These are phyloP conservation scores for Solanum okadae DNA, from an alignment of 257 asterid genomes.

Conservation along the genomic window DNA sequence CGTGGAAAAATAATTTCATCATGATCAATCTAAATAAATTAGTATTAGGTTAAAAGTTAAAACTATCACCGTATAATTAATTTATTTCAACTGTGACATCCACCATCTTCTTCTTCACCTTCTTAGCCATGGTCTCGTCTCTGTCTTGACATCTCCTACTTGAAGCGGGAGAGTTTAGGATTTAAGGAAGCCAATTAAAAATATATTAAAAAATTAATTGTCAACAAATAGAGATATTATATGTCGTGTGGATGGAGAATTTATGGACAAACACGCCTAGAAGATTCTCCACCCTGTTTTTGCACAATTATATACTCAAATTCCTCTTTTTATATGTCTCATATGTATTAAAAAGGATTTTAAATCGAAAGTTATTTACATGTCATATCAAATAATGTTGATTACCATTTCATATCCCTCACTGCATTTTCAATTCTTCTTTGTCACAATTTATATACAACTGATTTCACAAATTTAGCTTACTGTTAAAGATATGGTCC, in stretches of 20 bases:
- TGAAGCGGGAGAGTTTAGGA: not conserved
- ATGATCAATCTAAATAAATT: no score
- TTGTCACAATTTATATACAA: not conserved
- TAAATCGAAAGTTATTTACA: not conserved
- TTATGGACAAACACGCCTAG: not conserved
- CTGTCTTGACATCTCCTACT: not conserved
- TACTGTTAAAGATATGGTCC: not conserved
- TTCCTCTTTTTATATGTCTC: not conserved
- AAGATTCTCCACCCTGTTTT: not conserved
- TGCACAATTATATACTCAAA: not conserved
- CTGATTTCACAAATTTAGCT: not conserved
- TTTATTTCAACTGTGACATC: not conserved
- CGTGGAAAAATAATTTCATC: no score
- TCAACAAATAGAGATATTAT: not conserved
- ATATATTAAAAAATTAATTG: no score
- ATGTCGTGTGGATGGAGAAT: not conserved
- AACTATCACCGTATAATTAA: no score
- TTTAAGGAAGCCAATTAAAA: not conserved
- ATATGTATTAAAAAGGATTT: not conserved
- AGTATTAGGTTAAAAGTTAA: no score
- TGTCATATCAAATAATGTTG: not conserved
- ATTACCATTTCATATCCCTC: not conserved
- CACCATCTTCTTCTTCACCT: not conserved
- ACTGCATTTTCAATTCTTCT: not conserved
- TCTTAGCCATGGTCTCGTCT: not conserved